Conservation (phyloP, 2,329 filamentous ascomycete species). For the Nakataea oryzae region DNA sequence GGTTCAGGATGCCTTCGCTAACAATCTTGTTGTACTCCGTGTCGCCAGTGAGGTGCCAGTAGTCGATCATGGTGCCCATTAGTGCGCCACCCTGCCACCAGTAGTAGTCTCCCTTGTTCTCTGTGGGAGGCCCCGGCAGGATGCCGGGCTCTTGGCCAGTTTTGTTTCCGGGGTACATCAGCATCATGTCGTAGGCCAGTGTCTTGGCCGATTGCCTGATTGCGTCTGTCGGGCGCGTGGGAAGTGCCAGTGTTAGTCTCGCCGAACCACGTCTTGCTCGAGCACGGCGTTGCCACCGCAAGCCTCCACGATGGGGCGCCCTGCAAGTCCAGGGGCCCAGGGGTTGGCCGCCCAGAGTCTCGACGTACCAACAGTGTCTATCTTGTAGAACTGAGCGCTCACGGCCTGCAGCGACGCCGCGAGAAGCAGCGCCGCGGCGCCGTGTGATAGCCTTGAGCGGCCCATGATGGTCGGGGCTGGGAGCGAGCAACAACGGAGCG, state of each 20-base stretch:
- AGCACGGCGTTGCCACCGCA: no score
- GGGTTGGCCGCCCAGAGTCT: not conserved
- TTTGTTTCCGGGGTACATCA: conserved; percentile 1
- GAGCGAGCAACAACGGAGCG: not conserved
- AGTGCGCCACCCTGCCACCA: conserved; percentile 67
- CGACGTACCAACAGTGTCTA: not conserved
- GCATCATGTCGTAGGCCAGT: conserved; percentile 4
- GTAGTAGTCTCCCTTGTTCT: conserved; percentile 46
- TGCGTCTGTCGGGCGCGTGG: not conserved
- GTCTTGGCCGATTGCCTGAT: conserved; percentile 1
- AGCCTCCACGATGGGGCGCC: no score
- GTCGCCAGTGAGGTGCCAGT: conserved; percentile 60
- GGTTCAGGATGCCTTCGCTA: conserved; percentile 45
- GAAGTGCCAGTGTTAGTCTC: not conserved
- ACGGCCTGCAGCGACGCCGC: not conserved
- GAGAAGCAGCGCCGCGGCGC: not conserved
- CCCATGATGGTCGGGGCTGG: not conserved
- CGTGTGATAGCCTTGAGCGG: not conserved
- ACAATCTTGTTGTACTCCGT: conserved; percentile 49
- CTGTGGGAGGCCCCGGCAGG: conserved; percentile 41
- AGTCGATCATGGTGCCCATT: conserved; percentile 60
- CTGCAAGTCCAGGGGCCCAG: no score
- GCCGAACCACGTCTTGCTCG: not conserved
- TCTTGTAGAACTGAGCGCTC: conserved; percentile 1
- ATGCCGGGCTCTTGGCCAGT: conserved; percentile 42